A percentile compares a stretch with the other conserved stretches of the same genome.
Conservation (phyloP, 148 eudicot genomes). For the Limonium bicolor region DNA sequence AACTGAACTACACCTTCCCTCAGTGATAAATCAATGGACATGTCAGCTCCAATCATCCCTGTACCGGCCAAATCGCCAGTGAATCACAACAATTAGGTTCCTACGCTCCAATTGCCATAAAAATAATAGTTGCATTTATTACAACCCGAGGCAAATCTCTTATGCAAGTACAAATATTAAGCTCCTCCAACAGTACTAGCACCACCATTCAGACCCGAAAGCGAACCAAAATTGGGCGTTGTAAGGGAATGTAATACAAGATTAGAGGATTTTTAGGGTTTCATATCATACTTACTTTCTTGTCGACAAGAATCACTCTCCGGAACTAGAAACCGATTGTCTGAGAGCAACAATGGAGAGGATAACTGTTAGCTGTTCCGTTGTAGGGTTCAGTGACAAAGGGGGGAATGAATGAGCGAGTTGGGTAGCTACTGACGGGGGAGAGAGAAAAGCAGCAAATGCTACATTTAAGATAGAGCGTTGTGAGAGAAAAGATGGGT, state of each 20-base stretch:
- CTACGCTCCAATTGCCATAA: too few relatives aligned
- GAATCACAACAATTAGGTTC: too few relatives aligned
- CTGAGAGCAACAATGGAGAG: slow-evolving; percentile 1
- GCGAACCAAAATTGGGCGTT: slow-evolving; percentile 4
- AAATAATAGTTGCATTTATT: too few relatives aligned
- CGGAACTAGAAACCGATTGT: slow-evolving; percentile 8
- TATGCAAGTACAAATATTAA: neutral
- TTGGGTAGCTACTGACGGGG: slow-evolving; percentile 4
- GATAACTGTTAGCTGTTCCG: too few relatives aligned
- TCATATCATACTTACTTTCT: slow-evolving; percentile 12
- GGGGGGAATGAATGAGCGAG: slow-evolving; percentile 7
- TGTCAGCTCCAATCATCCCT: too few relatives aligned
- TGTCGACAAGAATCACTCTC: slow-evolving; percentile 1
- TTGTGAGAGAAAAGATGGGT: too few relatives aligned
- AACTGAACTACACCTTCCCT: too few relatives aligned
- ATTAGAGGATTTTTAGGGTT: slow-evolving; percentile 14
- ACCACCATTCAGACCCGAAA: neutral
- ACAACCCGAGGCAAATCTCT: neutral
- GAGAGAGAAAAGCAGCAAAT: slow-evolving; percentile 10
- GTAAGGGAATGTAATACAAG: slow-evolving; percentile 7
- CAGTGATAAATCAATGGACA: too few relatives aligned
- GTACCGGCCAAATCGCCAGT: too few relatives aligned
- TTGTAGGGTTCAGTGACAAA: slow-evolving; percentile 4
- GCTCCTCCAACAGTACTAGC: neutral
- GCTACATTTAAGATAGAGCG: too few relatives aligned